Evolutionary conservation across 2,329 filamentous ascomycete genomes (phyloP).

Genomic region (Pseudogymnoascus sp.): DNA sequence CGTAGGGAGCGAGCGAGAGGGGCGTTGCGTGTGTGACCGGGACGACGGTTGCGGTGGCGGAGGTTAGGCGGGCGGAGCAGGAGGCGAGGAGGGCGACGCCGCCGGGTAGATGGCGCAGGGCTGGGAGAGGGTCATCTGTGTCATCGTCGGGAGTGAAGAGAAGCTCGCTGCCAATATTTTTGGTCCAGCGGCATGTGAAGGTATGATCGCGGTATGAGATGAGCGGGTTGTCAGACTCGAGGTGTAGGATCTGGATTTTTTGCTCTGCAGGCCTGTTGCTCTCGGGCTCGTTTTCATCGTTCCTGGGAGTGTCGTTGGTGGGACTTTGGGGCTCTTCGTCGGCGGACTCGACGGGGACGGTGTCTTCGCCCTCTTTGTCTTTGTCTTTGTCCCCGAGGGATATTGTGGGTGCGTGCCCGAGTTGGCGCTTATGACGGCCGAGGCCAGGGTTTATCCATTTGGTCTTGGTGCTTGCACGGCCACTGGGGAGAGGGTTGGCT

Average conservation of each 20-base stretch:
- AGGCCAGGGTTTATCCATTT: constrained; percentile 24
- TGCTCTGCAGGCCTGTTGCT: constrained; percentile 25
- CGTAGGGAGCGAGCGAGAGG: not conserved
- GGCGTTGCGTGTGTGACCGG: constrained; percentile 11
- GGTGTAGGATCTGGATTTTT: constrained; percentile 72
- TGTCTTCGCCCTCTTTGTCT: constrained; percentile 18
- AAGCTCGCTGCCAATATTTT: constrained; percentile 77
- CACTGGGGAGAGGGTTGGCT: constrained; percentile 12
- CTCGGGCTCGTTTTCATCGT: constrained; percentile 32
- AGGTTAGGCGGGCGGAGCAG: constrained; percentile 63
- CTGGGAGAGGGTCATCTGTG: constrained; percentile 36
- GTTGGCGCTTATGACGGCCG: constrained; percentile 18
- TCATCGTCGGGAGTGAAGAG: constrained; percentile 55
- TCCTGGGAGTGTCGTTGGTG: constrained; percentile 26
- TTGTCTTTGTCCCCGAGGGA: constrained; percentile 13
- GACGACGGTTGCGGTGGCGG: constrained; percentile 31
- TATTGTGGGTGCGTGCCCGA: constrained; percentile 11
- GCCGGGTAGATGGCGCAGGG: constrained; percentile 46
- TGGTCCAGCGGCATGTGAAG: constrained; percentile 74
- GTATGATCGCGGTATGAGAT: constrained; percentile 73
- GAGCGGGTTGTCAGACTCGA: constrained; percentile 70
- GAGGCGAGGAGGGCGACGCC: constrained; percentile 68
- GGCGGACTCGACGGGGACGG: constrained; percentile 18
- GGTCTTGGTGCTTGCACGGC: constrained; percentile 11
- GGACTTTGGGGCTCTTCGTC: constrained; percentile 23